Evolutionary conservation across 139 green algal genomes (phyloP).

Genomic region (Klebsormidium nitens): DNA sequence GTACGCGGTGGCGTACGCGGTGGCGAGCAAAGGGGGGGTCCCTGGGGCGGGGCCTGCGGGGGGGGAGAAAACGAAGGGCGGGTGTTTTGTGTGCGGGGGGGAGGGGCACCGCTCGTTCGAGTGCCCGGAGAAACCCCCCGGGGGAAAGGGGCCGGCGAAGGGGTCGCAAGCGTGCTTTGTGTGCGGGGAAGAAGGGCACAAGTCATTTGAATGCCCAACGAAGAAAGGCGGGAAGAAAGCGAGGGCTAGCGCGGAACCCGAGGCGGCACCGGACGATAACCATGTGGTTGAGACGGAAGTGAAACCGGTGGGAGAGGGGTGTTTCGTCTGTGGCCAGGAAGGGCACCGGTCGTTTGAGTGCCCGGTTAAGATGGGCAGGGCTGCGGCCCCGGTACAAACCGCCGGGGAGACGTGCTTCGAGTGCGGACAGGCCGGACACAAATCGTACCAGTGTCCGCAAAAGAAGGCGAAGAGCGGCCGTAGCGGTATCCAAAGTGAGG

Average conservation of each 20-base stretch:
- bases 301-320: conserved; percentile 4
- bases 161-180: conserved; percentile 12
- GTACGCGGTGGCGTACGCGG: conserved; percentile 22
- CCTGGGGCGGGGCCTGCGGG: background rate
- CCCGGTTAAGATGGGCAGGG: no score
- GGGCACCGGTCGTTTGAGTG: conserved; percentile 25
- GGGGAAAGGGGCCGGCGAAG: background rate
- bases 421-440: no score
- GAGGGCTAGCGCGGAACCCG: background rate
- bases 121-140: conserved; percentile 20
- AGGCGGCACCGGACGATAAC: no score
- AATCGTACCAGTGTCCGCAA: no score
- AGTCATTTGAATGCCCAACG: conserved; percentile 27
- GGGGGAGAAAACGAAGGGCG: background rate
- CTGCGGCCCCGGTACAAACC: no score
- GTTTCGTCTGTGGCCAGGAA: conserved; percentile 18
- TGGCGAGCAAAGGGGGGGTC: background rate
- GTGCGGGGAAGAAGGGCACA: conserved; percentile 19
- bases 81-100: conserved; percentile 19
- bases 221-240: background rate
- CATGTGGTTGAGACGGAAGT: no score
- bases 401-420: no score
- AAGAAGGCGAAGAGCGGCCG: no score
- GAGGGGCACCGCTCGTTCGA: conserved; percentile 24
- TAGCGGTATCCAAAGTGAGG: no score